Percentiles rank a stretch among this genome's conserved stretches.
Conservation (phyloP, 2,329 filamentous ascomycete genomes). For the Penicillium sp. region DNA sequence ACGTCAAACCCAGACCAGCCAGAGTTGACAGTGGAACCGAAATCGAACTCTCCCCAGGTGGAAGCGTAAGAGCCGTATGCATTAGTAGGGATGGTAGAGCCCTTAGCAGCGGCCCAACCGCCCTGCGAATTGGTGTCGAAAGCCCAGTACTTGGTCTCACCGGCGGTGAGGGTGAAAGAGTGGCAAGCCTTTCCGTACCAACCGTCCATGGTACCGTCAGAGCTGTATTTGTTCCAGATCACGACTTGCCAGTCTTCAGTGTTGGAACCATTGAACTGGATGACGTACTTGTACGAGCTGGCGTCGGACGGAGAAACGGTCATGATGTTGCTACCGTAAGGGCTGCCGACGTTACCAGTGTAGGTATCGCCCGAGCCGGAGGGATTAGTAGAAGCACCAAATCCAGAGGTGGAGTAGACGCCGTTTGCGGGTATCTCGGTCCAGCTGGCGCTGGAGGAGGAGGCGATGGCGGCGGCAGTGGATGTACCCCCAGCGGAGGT, state of each 20-base stretch:
- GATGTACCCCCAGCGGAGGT: background rate
- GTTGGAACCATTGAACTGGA: constrained; percentile 33
- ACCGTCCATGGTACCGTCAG: constrained; percentile 33
- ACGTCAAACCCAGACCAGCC: constrained; percentile 38
- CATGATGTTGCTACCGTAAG: constrained; percentile 44
- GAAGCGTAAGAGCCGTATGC: constrained; percentile 27
- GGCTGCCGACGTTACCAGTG: constrained; percentile 39
- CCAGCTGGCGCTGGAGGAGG: constrained; percentile 14
- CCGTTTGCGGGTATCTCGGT: constrained; percentile 21
- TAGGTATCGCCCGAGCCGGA: constrained; percentile 30
- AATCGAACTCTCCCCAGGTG: constrained; percentile 40
- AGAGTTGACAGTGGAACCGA: constrained; percentile 27
- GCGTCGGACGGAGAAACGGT: constrained; percentile 32
- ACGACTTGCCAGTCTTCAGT: constrained; percentile 35
- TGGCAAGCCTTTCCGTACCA: constrained; percentile 37
- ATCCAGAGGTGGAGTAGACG: constrained; percentile 31
- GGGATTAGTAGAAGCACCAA: constrained; percentile 30
- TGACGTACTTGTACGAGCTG: constrained; percentile 38
- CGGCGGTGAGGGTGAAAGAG: constrained; percentile 30
- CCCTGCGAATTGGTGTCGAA: constrained; percentile 39
- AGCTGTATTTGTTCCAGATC: constrained; percentile 43
- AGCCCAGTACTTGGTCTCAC: constrained; percentile 38
- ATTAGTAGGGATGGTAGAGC: constrained; percentile 27
- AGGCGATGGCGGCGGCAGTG: constrained; percentile 16
- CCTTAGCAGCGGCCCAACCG: constrained; percentile 31